A percentile compares a stretch with the other conserved stretches of the same genome.
Conservation (phyloP, 2,329 filamentous ascomycete species). For the Dothistroma pini region DNA sequence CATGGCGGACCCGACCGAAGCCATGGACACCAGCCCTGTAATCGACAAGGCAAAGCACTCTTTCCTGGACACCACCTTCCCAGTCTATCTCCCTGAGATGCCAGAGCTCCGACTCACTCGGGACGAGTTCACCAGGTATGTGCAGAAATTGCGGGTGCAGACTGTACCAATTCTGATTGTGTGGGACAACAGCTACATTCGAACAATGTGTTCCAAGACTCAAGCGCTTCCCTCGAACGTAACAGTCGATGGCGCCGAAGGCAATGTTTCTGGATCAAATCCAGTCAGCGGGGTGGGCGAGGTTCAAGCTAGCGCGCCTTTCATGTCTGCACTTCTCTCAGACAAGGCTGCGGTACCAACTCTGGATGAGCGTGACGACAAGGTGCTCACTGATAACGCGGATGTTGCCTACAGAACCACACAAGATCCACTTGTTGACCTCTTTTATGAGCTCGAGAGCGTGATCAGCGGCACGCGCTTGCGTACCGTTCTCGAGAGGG, state of each 20-base stretch:
- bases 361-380: conserved; percentile 30
- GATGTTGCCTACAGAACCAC: conserved; percentile 51
- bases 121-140: conserved; percentile 18
- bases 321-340: conserved; percentile 21
- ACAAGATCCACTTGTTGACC: conserved; percentile 47
- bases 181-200: background rate
- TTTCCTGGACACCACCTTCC: conserved; percentile 22
- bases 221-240: background rate
- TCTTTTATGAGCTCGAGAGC: conserved; percentile 53
- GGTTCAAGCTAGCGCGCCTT: conserved; percentile 8
- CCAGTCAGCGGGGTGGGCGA: background rate
- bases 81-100: conserved; percentile 23
- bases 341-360: conserved; percentile 17
- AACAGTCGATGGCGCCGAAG: background rate
- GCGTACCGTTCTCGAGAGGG: conserved; percentile 42
- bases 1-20: background rate
- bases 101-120: conserved; percentile 18
- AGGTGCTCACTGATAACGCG: conserved; percentile 52
- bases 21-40: background rate
- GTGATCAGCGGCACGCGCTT: conserved; percentile 39
- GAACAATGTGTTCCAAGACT: background rate
- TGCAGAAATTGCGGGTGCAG: too few species aligned
- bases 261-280: background rate
- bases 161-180: background rate
- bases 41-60: conserved; percentile 1